Base-by-base conservation (phyloP, 352 stramenopile genomes). In the Thraustotheca clavata region DNA sequence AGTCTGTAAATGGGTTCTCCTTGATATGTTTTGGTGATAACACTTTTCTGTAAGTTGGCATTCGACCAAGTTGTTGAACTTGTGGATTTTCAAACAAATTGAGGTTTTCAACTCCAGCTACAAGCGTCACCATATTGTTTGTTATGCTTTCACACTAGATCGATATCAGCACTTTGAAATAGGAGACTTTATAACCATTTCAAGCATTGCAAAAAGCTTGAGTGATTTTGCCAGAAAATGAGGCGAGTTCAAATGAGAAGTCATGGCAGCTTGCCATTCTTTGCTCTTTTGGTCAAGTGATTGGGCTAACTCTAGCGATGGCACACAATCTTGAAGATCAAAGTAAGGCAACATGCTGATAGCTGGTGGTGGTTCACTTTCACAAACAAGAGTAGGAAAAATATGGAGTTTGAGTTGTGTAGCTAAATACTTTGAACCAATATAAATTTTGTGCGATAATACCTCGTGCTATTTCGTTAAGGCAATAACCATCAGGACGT, bases 321-420 rank as follows among this genome's bases (percentile, higher is more conserved):
- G 81, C 31, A 90, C 75, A 49, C 81, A 88, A 47, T 88, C 78
- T 14, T 77, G 75, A 61, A 90, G 61, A 49, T 90, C 77, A 67
- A 90, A 90, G 69, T 79, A 89, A 35, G 81, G 81, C 24, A 90
- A 71, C 72, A 90, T 85, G 1, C 68, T 67, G 60, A 88, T 87
- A 33, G 75, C 73, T n/a, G 80, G 79, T 11, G 78, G 79, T 11
- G 81, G 81, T 22, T 79, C 74, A 49, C 79, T 89, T 31, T 89
- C 79, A 0, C 69, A 76, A 38, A 90, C 73, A 50, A 90, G 67
- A 11, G 86, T 79, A 2, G 79, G 81, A 41, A 90, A 90, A 60
- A 89, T 89, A 50, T 71, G 79, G 8, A 90, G 72, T 12, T 74
- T 71, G 33, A 85, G 71, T 18, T 76, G 73, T 22, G 77, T 76